These are phyloP conservation scores for Fagopyrum tataricum DNA, from an alignment of 148 eudicot species.

Conservation along the genomic window DNA sequence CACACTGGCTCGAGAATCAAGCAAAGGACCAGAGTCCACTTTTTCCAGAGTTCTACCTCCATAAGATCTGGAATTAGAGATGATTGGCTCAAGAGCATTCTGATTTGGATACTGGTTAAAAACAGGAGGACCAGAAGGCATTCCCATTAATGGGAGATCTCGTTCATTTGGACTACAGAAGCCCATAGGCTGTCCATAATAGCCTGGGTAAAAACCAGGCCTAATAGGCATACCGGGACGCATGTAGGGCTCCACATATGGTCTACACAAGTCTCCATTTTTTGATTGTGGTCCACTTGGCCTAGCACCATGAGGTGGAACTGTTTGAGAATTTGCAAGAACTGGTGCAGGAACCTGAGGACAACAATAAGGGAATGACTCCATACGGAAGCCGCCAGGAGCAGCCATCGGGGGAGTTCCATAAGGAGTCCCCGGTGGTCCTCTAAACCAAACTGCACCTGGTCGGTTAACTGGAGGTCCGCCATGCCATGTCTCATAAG, in stretches of 20 bases:
- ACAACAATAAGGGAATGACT: conserved; percentile 73
- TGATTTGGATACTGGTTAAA: conserved; percentile 47
- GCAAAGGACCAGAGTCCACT: conserved; percentile 40
- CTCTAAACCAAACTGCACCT: conserved; percentile 78
- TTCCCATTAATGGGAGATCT: conserved; percentile 71
- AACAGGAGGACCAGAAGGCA: conserved; percentile 43
- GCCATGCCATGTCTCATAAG: conserved; percentile 83
- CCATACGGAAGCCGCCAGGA: conserved; percentile 85
- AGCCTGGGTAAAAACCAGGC: conserved; percentile 84
- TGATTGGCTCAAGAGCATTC: conserved; percentile 41
- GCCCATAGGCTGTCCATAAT: conserved; percentile 82
- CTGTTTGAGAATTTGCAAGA: conserved; percentile 56
- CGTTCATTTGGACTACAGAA: conserved; percentile 64
- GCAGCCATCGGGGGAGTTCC: conserved; percentile 36
- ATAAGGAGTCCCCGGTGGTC: conserved; percentile 77
- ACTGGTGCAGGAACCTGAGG: conserved; percentile 67
- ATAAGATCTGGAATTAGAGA: conserved; percentile 27
- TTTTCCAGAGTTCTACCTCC: conserved; percentile 39
- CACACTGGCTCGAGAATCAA: conserved; percentile 45
- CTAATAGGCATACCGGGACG: conserved; percentile 73
- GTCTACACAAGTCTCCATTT: conserved; percentile 64
- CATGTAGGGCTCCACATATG: conserved; percentile 58
- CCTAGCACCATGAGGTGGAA: conserved; percentile 46
- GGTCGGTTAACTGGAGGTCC: conserved; percentile 58
- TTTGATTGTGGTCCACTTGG: conserved; percentile 72